Evolutionary conservation across 306 rosid species (phyloP).

Genomic region (Oxytropis ochrocephala): DNA sequence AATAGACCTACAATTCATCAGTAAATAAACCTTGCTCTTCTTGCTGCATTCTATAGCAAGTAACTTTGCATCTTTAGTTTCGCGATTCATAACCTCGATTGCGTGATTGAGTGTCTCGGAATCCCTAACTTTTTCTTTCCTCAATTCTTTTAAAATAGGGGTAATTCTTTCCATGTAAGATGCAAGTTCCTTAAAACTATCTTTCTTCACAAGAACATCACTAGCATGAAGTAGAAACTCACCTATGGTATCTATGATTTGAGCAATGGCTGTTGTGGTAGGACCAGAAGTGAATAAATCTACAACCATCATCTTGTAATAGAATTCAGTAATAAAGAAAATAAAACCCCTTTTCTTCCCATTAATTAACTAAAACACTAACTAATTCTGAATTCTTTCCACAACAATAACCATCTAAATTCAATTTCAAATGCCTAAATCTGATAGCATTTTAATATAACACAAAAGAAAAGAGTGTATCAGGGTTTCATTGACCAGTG

Average conservation of each 20-base stretch:
- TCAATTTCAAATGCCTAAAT: slow-evolving; percentile 30
- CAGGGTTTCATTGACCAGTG: slow-evolving; percentile 8
- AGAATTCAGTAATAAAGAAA: slow-evolving; percentile 28
- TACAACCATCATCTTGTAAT: slow-evolving; percentile 37
- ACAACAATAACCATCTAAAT: too few relatives aligned
- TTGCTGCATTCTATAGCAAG: slow-evolving; percentile 54
- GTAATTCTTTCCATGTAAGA: slow-evolving; percentile 46
- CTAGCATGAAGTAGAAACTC: slow-evolving; percentile 31
- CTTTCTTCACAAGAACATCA: slow-evolving; percentile 65
- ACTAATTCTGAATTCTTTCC: too few relatives aligned
- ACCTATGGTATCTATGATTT: slow-evolving; percentile 36
- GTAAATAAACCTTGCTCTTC: slow-evolving; percentile 68
- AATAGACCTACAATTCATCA: slow-evolving; percentile 47
- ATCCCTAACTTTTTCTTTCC: slow-evolving; percentile 32
- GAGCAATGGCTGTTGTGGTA: slow-evolving; percentile 37
- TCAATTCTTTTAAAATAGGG: slow-evolving; percentile 59
- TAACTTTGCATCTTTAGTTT: slow-evolving; percentile 44
- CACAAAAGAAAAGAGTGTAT: not conserved
- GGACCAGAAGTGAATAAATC: slow-evolving; percentile 39
- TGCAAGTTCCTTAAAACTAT: slow-evolving; percentile 56
- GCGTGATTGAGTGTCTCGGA: slow-evolving; percentile 43
- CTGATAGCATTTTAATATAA: slow-evolving; percentile 20
- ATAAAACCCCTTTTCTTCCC: slow-evolving; percentile 28
- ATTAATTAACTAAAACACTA: too few relatives aligned
- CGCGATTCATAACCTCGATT: slow-evolving; percentile 45